Conservation (phyloP, 257 asterid genomes). For the Voacanga thouarsii region DNA sequence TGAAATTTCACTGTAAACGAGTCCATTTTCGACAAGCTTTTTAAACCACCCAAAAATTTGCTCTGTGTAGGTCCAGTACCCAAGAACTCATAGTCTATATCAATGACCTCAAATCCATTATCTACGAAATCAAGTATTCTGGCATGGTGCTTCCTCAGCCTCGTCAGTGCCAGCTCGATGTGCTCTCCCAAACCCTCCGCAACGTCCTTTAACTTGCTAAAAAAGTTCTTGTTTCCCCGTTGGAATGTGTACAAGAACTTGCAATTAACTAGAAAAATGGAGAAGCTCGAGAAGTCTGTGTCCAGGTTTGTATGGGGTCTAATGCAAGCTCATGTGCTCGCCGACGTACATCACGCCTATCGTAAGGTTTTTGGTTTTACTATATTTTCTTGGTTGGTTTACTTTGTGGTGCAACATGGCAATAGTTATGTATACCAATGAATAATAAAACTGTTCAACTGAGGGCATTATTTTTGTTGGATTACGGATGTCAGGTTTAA, state of each 20-base stretch:
- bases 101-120: constrained; percentile 56
- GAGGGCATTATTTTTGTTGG: background rate
- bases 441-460: background rate
- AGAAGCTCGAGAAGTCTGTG: constrained; percentile 63
- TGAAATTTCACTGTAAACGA: too few species aligned
- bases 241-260: constrained; percentile 75
- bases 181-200: constrained; percentile 51
- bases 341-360: constrained; percentile 88
- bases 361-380: too few species aligned
- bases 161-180: constrained; percentile 83
- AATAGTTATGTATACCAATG: background rate
- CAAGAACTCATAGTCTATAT: constrained; percentile 54
- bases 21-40: too few species aligned
- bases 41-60: too few species aligned
- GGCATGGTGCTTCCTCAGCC: constrained; percentile 75
- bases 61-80: constrained; percentile 65
- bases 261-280: constrained; percentile 68
- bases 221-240: constrained; percentile 54
- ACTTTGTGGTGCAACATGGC: too few species aligned
- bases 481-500: background rate
- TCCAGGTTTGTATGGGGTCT: constrained; percentile 55
- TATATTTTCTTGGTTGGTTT: too few species aligned
- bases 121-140: constrained; percentile 68
- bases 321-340: constrained; percentile 75
- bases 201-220: constrained; percentile 59